A percentile compares a stretch with the other conserved stretches of the same genome.
These are phyloP conservation scores for Wickerhamomyces hampshirensis DNA, from an alignment of 805 yeast species.

Conservation along the genomic window DNA sequence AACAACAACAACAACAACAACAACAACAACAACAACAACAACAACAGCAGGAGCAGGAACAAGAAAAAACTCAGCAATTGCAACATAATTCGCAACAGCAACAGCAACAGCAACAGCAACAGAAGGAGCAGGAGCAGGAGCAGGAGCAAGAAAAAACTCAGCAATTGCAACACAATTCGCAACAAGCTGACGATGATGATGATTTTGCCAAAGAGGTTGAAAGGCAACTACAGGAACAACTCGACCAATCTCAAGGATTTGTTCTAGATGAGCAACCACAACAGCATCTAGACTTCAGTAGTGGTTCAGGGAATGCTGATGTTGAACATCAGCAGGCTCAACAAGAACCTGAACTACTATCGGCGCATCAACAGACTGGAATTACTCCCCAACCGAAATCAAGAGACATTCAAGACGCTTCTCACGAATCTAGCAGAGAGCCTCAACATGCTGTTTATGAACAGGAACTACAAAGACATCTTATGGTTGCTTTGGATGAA, in stretches of 20 bases:
- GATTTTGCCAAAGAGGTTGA: constrained; percentile 26
- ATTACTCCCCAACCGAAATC: no score
- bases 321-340: no score
- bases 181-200: constrained; percentile 16
- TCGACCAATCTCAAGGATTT: constrained; percentile 6
- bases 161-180: neutral
- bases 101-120: constrained; percentile 2
- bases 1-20: constrained; percentile 4
- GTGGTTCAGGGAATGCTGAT: neutral
- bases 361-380: no score
- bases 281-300: neutral
- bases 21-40: constrained; percentile 2
- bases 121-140: neutral
- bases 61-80: constrained; percentile 1
- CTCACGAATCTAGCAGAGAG: no score
- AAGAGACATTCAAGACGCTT: no score
- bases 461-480: constrained; percentile 20
- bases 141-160: constrained; percentile 1
- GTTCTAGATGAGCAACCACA: neutral
- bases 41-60: neutral
- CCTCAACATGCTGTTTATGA: constrained; percentile 14
- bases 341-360: no score
- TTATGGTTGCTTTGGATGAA: constrained; percentile 19
- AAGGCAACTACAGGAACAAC: constrained; percentile 21
- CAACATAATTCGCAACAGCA: constrained; percentile 1